These are phyloP conservation scores for Penicillium vulpinum DNA, from an alignment of 2,329 filamentous ascomycete genomes.

Conservation along the genomic window DNA sequence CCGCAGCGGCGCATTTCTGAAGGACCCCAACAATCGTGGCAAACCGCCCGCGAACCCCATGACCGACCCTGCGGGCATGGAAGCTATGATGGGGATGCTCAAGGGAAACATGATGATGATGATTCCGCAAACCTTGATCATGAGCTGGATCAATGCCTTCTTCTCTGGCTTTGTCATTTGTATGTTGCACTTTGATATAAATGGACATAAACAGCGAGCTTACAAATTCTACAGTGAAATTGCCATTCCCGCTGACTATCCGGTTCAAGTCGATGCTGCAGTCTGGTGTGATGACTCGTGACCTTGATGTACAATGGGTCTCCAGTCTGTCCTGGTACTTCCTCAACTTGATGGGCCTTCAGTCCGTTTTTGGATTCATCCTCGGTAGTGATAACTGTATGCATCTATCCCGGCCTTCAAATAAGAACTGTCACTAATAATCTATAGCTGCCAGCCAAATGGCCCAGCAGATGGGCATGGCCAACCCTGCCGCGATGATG, in stretches of 20 bases:
- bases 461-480: slow-evolving; percentile 76
- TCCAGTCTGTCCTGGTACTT: slow-evolving; percentile 99
- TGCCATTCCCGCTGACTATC: slow-evolving; percentile 95
- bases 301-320: slow-evolving; percentile 98
- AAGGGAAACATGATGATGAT: slow-evolving; percentile 99
- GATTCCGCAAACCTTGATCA: slow-evolving; percentile 96
- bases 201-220: background rate
- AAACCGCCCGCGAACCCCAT: slow-evolving; percentile 91
- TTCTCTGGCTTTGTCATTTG: slow-evolving; percentile 98
- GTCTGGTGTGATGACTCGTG: slow-evolving; percentile 90
- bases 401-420: slow-evolving; percentile 26
- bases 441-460: slow-evolving; percentile 83
- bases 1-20: slow-evolving; percentile 83
- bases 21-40: slow-evolving; percentile 80
- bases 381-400: slow-evolving; percentile 93
- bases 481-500: slow-evolving; percentile 65
- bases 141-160: slow-evolving; percentile 99
- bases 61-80: slow-evolving; percentile 94
- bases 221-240: slow-evolving; percentile 66
- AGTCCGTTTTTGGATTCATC: slow-evolving; percentile 96
- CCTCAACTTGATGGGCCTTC: slow-evolving; percentile 91
- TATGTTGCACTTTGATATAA: slow-evolving; percentile 48
- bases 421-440: slow-evolving; percentile 1
- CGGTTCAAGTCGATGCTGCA: slow-evolving; percentile 99
- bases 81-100: slow-evolving; percentile 99